Evolutionary conservation across 768 basidiomycete genomes (phyloP).

Genomic region (Stropharia rugosoannulata): DNA sequence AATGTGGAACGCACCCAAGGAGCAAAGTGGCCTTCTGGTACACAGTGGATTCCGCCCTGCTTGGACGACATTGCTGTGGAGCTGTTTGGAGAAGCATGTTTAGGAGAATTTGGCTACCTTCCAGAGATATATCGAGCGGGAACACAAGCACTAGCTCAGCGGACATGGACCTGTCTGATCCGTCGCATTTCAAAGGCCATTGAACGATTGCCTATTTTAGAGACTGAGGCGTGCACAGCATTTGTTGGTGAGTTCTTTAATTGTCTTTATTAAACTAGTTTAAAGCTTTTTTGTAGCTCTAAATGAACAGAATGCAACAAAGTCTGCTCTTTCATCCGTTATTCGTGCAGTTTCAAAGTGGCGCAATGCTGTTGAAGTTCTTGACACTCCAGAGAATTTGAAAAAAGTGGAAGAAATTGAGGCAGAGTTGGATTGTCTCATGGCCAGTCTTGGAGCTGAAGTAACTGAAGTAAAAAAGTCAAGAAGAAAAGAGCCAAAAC

Average conservation of each 20-base stretch:
- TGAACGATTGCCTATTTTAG: neutral
- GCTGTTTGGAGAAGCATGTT: conserved; percentile 11
- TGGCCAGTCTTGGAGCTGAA: conserved; percentile 14
- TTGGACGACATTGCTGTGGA: conserved; percentile 10
- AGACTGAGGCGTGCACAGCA: conserved; percentile 2
- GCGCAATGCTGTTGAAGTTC: conserved; percentile 12
- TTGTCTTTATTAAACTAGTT: no score
- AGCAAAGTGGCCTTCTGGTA: conserved; percentile 3
- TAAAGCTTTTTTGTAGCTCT: conserved; percentile 17
- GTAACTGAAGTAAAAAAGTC: neutral
- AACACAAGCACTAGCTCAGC: neutral
- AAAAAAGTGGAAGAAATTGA: conserved; percentile 16
- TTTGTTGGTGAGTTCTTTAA: conserved; percentile 11
- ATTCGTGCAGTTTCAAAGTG: conserved; percentile 20
- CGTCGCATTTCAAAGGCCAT: neutral
- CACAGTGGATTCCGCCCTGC: conserved; percentile 3
- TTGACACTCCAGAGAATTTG: conserved; percentile 3
- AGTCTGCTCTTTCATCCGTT: conserved; percentile 9
- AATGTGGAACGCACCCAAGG: neutral
- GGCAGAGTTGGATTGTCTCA: conserved; percentile 13
- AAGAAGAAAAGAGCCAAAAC: neutral
- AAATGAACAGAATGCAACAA: conserved; percentile 9
- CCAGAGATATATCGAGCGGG: neutral
- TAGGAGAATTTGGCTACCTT: neutral
- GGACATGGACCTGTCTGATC: conserved; percentile 6